Conservation (phyloP, 805 yeast species). For the Cyberlindnera subsufficiens region DNA sequence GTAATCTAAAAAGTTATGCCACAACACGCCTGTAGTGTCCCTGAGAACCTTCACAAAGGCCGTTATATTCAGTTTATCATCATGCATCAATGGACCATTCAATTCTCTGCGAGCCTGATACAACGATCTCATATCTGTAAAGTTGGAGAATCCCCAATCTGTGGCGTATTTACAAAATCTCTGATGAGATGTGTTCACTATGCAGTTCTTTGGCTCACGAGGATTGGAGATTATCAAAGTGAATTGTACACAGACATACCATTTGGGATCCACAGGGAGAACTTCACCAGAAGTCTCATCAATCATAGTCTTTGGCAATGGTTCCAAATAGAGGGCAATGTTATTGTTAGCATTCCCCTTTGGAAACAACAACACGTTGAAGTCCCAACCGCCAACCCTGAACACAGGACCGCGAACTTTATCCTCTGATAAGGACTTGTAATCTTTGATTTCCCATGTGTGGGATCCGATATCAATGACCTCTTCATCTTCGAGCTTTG, state of each 20-base stretch:
- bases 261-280: conserved; percentile 39
- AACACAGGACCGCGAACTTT: conserved; percentile 37
- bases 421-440: conserved; percentile 19
- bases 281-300: conserved; percentile 24
- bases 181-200: conserved; percentile 64
- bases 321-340: conserved; percentile 77
- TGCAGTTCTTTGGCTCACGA: conserved; percentile 51
- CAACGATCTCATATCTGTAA: conserved; percentile 46
- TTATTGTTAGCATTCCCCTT: conserved; percentile 56
- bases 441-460: conserved; percentile 36
- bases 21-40: conserved; percentile 90
- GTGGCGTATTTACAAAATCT: conserved; percentile 70
- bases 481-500: conserved; percentile 26
- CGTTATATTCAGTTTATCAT: conserved; percentile 61
- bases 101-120: conserved; percentile 25
- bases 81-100: conserved; percentile 33
- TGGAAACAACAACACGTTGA: conserved; percentile 74
- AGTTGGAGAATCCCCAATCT: conserved; percentile 95
- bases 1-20: conserved; percentile 83
- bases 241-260: conserved; percentile 93
- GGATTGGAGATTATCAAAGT: conserved; percentile 84
- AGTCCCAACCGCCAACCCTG: conserved; percentile 54
- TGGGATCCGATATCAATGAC: conserved; percentile 23
- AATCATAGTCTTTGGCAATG: conserved; percentile 35
- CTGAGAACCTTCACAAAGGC: conserved; percentile 71